Conservation (phyloP, 192 early-diverging fungal genomes). For the Coemansia sp. region DNA sequence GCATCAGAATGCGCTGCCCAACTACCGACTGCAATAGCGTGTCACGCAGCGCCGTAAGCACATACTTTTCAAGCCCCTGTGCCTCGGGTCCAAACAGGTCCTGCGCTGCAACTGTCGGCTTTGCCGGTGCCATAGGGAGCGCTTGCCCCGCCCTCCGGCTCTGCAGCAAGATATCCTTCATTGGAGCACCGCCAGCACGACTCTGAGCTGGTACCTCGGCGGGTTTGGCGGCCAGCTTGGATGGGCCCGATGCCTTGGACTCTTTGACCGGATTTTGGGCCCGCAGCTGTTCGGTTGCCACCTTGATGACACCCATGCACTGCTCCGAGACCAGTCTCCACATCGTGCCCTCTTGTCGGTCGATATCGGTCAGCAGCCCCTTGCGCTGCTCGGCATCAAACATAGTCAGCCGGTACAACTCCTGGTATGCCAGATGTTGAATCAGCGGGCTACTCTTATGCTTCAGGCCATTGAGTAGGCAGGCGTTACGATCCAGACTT, state of each 20-base stretch:
- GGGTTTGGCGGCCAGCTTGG: constrained; percentile 1
- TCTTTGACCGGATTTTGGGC: constrained; percentile 13
- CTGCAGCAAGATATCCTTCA: constrained; percentile 35
- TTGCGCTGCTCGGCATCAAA: constrained; percentile 34
- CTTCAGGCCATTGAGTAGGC: constrained; percentile 41
- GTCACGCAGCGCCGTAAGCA: constrained; percentile 39
- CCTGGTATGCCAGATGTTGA: constrained; percentile 50
- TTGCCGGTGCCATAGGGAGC: not conserved
- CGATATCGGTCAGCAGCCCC: constrained; percentile 41
- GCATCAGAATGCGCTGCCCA: constrained; percentile 33
- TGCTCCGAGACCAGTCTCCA: constrained; percentile 43
- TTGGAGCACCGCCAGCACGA: constrained; percentile 33
- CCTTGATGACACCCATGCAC: constrained; percentile 35
- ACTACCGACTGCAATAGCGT: constrained; percentile 35
- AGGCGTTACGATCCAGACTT: constrained; percentile 43
- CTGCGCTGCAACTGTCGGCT: not conserved
- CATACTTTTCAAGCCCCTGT: constrained; percentile 52
- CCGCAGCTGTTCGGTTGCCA: constrained; percentile 28
- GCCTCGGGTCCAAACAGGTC: constrained; percentile 47
- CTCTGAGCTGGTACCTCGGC: not conserved
- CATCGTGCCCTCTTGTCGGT: constrained; percentile 34
- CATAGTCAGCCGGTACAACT: constrained; percentile 38
- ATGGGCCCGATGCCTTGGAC: constrained; percentile 2
- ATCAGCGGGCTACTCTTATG: constrained; percentile 19
- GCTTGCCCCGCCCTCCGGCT: constrained; percentile 5